Percentiles rank a stretch among this genome's conserved stretches.
Evolutionary conservation across 306 rosid genomes (phyloP).

Genomic region (Mimosa pudica): DNA sequence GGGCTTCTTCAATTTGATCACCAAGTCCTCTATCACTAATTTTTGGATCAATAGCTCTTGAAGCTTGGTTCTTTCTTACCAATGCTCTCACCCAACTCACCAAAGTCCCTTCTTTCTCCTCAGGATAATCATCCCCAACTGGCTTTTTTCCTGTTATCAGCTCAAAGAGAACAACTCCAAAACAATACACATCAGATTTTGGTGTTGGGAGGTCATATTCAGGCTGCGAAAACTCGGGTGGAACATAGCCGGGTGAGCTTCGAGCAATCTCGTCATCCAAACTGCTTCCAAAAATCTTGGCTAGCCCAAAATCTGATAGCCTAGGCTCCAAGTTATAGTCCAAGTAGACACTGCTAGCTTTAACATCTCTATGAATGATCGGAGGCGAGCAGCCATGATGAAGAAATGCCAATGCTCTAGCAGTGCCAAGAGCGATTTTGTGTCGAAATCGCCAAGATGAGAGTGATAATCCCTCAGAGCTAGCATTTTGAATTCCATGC

Average conservation of each 20-base stretch:
- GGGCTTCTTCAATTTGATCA: conserved; percentile 86
- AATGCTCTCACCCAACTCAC: conserved; percentile 88
- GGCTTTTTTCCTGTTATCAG: conserved; percentile 88
- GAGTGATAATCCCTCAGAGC: conserved; percentile 71
- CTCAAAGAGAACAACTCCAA: conserved; percentile 88
- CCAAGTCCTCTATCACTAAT: conserved; percentile 62
- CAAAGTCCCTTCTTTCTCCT: conserved; percentile 74
- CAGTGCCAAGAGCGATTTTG: conserved; percentile 89
- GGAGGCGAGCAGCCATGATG: conserved; percentile 99
- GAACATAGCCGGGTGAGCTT: conserved; percentile 79
- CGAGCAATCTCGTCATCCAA: conserved; percentile 78
- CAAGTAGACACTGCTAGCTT: conserved; percentile 92
- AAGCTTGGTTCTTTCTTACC: conserved; percentile 69
- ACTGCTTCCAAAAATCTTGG: conserved; percentile 80
- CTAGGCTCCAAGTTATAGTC: conserved; percentile 92
- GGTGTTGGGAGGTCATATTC: conserved; percentile 73
- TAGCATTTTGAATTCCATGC: conserved; percentile 69
- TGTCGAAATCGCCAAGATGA: conserved; percentile 92
- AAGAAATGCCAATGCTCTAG: conserved; percentile 90
- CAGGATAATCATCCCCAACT: conserved; percentile 78
- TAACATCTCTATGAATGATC: conserved; percentile 85
- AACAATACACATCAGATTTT: conserved; percentile 94
- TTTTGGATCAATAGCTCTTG: conserved; percentile 77
- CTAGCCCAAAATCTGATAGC: conserved; percentile 92
- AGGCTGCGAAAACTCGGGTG: conserved; percentile 75